Percentiles rank a stretch among this genome's conserved stretches.
Conservation (phyloP, 805 yeast species). For the Starmerella powellii region DNA sequence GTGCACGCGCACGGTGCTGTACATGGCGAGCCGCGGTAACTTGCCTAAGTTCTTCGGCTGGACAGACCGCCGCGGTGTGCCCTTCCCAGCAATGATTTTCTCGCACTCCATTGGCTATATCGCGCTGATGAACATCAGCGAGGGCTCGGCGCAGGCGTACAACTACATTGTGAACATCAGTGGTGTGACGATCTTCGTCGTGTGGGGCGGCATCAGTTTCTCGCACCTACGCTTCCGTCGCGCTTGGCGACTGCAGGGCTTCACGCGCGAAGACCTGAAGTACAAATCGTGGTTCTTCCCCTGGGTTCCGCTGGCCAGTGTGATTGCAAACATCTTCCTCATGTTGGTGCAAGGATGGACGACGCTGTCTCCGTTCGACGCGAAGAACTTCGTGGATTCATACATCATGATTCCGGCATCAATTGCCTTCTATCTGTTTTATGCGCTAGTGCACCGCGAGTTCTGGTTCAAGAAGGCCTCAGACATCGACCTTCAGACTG, state of each 20-base stretch:
- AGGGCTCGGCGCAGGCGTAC: conserved; percentile 52
- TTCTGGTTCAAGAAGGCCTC: conserved; percentile 32
- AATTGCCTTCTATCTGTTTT: conserved; percentile 33
- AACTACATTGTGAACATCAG: conserved; percentile 48
- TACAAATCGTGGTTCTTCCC: conserved; percentile 45
- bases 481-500: conserved; percentile 32
- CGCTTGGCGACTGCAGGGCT: conserved; percentile 36
- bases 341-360: conserved; percentile 60
- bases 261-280: conserved; percentile 35
- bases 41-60: conserved; percentile 46
- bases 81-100: conserved; percentile 45
- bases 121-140: conserved; percentile 43
- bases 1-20: conserved; percentile 56
- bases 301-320: conserved; percentile 37
- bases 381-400: conserved; percentile 46
- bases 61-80: conserved; percentile 50
- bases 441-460: conserved; percentile 30
- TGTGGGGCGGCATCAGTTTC: conserved; percentile 50
- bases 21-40: conserved; percentile 47
- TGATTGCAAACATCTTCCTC: conserved; percentile 40
- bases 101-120: conserved; percentile 41
- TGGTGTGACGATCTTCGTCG: conserved; percentile 57
- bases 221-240: conserved; percentile 47
- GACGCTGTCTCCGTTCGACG: conserved; percentile 45
- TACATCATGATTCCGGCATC: conserved; percentile 53